Evolutionary conservation across 2,329 filamentous ascomycete genomes (phyloP).

Genomic region (Aspergillus sp.): DNA sequence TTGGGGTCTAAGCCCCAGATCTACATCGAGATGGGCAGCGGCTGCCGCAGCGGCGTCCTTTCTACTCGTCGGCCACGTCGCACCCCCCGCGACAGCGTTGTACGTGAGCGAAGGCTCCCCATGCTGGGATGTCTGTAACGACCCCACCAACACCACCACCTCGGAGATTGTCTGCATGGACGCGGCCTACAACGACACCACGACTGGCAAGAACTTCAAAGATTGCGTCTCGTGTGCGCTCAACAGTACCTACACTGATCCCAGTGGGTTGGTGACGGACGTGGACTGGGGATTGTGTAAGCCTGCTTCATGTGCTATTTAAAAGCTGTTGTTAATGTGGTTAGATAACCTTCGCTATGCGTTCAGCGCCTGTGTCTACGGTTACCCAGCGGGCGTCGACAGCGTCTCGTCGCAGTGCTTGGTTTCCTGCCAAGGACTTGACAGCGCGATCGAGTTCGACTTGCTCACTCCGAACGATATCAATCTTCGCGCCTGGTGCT

Average conservation of each 20-base stretch:
- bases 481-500: conserved; percentile 43
- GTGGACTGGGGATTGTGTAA: conserved; percentile 50
- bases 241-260: conserved; percentile 40
- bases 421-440: conserved; percentile 43
- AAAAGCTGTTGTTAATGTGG: too few species aligned
- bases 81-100: conserved; percentile 28
- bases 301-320: conserved; percentile 16
- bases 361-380: conserved; percentile 47
- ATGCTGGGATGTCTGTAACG: conserved; percentile 37
- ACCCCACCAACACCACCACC: conserved; percentile 40
- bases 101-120: conserved; percentile 41
- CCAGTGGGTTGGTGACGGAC: conserved; percentile 41
- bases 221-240: conserved; percentile 46
- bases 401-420: conserved; percentile 48
- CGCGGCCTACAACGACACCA: conserved; percentile 34
- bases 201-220: conserved; percentile 39
- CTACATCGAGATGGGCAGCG: conserved; percentile 20
- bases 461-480: conserved; percentile 29
- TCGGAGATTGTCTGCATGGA: conserved; percentile 47
- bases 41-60: conserved; percentile 12
- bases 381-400: conserved; percentile 36
- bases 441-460: conserved; percentile 34
- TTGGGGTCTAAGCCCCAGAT: conserved; percentile 14
- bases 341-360: conserved; percentile 50
- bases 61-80: conserved; percentile 23